Evolutionary conservation across 179 eudicot genomes (phyloP), one percentile per base, ranked within the genome.

Genomic region (Patellifolia procumbens): DNA sequence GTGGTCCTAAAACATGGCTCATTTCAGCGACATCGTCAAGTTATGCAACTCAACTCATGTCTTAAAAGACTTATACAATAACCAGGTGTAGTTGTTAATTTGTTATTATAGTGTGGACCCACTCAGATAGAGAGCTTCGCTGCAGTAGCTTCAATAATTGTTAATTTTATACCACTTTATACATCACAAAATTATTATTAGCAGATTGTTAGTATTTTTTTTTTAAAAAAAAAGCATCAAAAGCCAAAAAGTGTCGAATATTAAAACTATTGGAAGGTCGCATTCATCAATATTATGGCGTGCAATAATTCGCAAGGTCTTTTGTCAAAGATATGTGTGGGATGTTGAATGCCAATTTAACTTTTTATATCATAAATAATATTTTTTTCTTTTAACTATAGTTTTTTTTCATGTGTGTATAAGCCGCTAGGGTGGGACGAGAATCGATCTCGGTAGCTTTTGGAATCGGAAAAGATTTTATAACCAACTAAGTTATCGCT

Each of bases 291-390:
- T 17, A 63, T 34, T 17, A 63, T 34, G 12, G 35, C 52, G 45
- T 42, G 32, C n/a, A 45, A 45, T 17, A 69, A 55, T 37, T 35
- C 37, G 31, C 4, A 35, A 53, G 0, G 39, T 35, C 35, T 19
- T 16, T 43, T 35, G 78, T 75, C 78, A 75, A 75, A 35, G 78
- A 64, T 65, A 20, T n/a, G 10, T 20, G 55, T 20, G 70, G 72
- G 55, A 13, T 45, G 51, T 15, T 70, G 3, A 26, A 5, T 52
- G 58, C 26, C 26, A 29, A 6, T 16, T 70, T 19, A 19, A 15
- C 12, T 22, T 13, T 15, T 32, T 17, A n/a, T n/a, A n/a, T n/a
- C n/a, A n/a, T n/a, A n/a, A n/a, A n/a, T n/a, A n/a, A n/a, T n/a
- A n/a, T n/a, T n/a, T n/a, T n/a, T n/a, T n/a, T n/a, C n/a, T n/a